Evolutionary conservation across 805 yeast genomes (phyloP).

Genomic region (Debaryomyces prosopidis): DNA sequence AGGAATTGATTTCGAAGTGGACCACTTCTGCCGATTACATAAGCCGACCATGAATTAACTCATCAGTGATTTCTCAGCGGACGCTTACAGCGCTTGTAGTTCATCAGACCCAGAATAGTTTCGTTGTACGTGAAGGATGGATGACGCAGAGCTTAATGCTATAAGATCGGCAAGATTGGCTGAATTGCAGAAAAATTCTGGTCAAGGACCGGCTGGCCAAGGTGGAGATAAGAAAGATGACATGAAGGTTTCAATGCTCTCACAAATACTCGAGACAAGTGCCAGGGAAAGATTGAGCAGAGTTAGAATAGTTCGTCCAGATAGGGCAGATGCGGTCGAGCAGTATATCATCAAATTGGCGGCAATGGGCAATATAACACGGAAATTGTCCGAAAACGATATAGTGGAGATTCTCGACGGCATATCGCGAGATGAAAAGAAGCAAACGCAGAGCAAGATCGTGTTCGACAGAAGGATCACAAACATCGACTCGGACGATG

Average conservation of each 20-base stretch:
- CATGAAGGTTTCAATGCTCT: constrained; percentile 43
- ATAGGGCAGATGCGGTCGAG: constrained; percentile 87
- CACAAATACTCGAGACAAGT: constrained; percentile 73
- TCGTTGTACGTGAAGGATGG: constrained; percentile 49
- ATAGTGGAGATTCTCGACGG: constrained; percentile 83
- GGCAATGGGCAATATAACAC: constrained; percentile 71
- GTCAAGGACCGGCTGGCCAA: constrained; percentile 17
- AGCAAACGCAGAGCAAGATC: constrained; percentile 61
- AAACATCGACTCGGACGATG: constrained; percentile 32
- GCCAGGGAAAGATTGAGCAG: constrained; percentile 89
- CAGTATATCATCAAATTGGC: constrained; percentile 71
- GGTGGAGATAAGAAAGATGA: constrained; percentile 31
- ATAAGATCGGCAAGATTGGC: constrained; percentile 90
- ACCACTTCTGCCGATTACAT: not conserved
- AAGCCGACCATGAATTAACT: not conserved
- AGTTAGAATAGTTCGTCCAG: constrained; percentile 86
- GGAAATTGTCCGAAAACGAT: constrained; percentile 78
- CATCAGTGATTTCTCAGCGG: too few species aligned
- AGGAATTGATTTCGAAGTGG: not conserved
- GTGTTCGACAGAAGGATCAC: constrained; percentile 54
- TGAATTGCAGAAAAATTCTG: constrained; percentile 67
- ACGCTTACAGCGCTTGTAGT: not conserved
- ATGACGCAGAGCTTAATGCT: constrained; percentile 83
- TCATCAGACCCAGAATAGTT: not conserved
- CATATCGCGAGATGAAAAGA: constrained; percentile 70